Evolutionary conservation across 2,329 filamentous ascomycete species (phyloP).

Genomic region (Colletotrichum echinochloae): DNA sequence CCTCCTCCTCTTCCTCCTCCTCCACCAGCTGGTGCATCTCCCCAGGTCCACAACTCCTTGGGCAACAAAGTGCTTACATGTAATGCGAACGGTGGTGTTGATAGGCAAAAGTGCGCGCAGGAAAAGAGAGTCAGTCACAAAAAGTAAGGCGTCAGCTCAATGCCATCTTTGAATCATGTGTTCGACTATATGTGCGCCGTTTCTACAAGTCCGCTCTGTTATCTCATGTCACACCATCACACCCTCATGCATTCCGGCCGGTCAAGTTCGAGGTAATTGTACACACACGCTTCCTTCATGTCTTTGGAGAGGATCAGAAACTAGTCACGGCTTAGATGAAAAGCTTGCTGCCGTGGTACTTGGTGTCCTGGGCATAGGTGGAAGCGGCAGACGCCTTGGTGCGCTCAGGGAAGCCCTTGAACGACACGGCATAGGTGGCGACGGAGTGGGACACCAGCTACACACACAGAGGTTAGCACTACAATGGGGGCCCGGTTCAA

Average conservation of each 20-base stretch:
- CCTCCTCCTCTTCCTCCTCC: slow-evolving; percentile 7
- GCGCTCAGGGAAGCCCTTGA: slow-evolving; percentile 73
- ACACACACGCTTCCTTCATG: neutral
- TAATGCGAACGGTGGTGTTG: too few relatives aligned
- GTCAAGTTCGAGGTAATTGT: neutral
- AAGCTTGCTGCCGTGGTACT: slow-evolving; percentile 64
- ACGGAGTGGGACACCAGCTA: slow-evolving; percentile 78
- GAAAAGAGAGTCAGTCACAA: too few relatives aligned
- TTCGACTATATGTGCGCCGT: neutral
- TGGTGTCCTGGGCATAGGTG: slow-evolving; percentile 51
- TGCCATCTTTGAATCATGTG: neutral
- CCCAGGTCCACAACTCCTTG: neutral
- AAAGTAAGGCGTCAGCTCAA: too few relatives aligned
- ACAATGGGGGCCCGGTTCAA: neutral
- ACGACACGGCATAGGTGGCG: slow-evolving; percentile 75
- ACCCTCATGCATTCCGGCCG: neutral
- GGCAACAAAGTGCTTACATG: neutral
- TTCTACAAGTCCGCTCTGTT: neutral
- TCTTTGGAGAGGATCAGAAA: neutral
- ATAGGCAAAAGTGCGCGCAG: neutral
- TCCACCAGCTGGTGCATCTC: neutral
- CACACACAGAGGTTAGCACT: slow-evolving; percentile 39
- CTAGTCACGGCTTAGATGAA: slow-evolving; percentile 54
- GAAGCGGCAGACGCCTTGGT: slow-evolving; percentile 46
- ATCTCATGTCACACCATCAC: neutral